A percentile compares a stretch with the other conserved stretches of the same genome.
These are phyloP conservation scores for Coffea humblotiana DNA, from an alignment of 305 asterid genomes.

Conservation along the genomic window DNA sequence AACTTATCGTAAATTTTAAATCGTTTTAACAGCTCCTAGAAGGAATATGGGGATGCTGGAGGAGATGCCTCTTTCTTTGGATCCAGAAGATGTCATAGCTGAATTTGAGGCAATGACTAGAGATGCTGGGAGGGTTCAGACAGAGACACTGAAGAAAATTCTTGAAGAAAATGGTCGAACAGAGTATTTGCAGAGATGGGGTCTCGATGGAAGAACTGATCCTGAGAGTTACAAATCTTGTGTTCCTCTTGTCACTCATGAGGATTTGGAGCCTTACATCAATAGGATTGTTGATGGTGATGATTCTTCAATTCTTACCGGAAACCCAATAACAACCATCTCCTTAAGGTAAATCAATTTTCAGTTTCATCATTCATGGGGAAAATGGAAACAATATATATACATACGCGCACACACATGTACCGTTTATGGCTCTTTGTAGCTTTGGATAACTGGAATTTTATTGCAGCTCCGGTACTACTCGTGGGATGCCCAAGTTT, in stretches of 20 bases:
- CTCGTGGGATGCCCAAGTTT: constrained; percentile 96
- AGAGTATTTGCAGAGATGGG: constrained; percentile 68
- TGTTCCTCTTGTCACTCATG: constrained; percentile 69
- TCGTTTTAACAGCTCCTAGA: constrained; percentile 25
- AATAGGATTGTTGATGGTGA: constrained; percentile 69
- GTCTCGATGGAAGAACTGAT: constrained; percentile 71
- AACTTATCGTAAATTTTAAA: not conserved
- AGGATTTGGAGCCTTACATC: constrained; percentile 77
- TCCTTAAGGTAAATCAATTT: constrained; percentile 60
- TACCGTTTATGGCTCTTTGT: not conserved
- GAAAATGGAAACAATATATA: not conserved
- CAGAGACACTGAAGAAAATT: constrained; percentile 63
- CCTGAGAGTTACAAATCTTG: constrained; percentile 54
- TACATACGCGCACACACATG: too few species aligned
- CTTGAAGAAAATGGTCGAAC: constrained; percentile 72
- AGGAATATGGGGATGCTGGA: constrained; percentile 52
- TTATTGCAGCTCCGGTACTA: constrained; percentile 85
- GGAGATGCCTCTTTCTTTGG: constrained; percentile 54
- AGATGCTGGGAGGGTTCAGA: constrained; percentile 72
- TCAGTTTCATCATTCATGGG: not conserved
- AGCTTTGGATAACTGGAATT: not conserved
- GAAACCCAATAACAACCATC: constrained; percentile 71
- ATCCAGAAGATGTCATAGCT: constrained; percentile 55
- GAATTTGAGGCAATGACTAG: constrained; percentile 69
- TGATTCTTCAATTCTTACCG: constrained; percentile 56